These are phyloP conservation scores for Wickerhamomyces alni DNA, from an alignment of 805 yeast genomes.

Conservation along the genomic window DNA sequence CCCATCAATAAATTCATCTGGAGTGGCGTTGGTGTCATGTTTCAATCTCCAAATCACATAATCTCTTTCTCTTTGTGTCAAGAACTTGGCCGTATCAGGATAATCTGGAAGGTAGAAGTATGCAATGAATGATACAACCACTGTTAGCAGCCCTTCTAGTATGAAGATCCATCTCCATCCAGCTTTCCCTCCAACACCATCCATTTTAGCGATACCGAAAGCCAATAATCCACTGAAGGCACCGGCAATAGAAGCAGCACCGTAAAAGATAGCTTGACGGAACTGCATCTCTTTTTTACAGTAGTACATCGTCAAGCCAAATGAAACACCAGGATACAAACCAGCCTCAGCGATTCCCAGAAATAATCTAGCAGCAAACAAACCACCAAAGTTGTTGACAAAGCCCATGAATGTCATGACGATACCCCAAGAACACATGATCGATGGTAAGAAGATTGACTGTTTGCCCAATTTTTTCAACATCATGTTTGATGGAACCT, in stretches of 20 bases:
- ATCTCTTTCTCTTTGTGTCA: constrained; percentile 30
- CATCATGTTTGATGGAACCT: constrained; percentile 36
- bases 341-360: constrained; percentile 39
- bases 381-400: constrained; percentile 24
- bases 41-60: constrained; percentile 19
- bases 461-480: constrained; percentile 38
- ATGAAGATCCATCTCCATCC: constrained; percentile 42
- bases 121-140: constrained; percentile 33
- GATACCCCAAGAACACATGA: constrained; percentile 39
- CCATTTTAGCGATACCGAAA: constrained; percentile 29
- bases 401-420: constrained; percentile 42
- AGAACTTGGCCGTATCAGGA: constrained; percentile 40
- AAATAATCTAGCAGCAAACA: constrained; percentile 36
- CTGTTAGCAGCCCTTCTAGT: constrained; percentile 32
- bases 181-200: constrained; percentile 30
- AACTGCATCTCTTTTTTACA: constrained; percentile 30
- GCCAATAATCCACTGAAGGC: constrained; percentile 39
- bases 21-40: constrained; percentile 6
- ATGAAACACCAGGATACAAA: constrained; percentile 35
- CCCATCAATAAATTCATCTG: constrained; percentile 1
- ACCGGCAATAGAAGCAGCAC: constrained; percentile 38
- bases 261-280: constrained; percentile 32
- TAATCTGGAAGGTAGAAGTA: constrained; percentile 32
- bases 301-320: constrained; percentile 34
- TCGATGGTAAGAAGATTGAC: constrained; percentile 37